A percentile compares a stretch with the other conserved stretches of the same genome.
These are phyloP conservation scores for Cicer pinnatifidum DNA, from an alignment of 306 rosid genomes.

Conservation along the genomic window DNA sequence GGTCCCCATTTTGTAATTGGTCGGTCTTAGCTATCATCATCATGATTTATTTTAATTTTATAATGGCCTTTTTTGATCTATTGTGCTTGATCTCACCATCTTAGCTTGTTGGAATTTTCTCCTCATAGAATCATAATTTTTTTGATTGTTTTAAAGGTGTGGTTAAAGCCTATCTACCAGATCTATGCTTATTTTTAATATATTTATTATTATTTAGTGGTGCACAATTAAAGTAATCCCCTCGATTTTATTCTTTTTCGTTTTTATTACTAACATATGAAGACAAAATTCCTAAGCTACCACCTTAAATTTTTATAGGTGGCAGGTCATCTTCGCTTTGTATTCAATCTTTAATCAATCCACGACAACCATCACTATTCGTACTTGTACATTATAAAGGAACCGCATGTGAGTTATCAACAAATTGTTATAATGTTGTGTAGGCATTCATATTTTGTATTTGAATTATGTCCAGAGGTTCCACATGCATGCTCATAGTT, in stretches of 20 bases:
- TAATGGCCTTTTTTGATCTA: neutral
- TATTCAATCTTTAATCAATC: conserved; percentile 43
- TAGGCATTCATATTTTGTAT: conserved; percentile 17
- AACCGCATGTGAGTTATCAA: conserved; percentile 44
- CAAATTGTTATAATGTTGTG: neutral
- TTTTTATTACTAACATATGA: conserved; percentile 17
- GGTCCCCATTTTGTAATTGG: conserved; percentile 45
- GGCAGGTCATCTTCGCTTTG: conserved; percentile 48
- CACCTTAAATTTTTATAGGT: conserved; percentile 43
- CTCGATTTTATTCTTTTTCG: conserved; percentile 32
- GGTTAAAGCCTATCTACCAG: conserved; percentile 42
- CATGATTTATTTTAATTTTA: neutral
- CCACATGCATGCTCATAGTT: conserved; percentile 14
- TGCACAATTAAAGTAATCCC: conserved; percentile 46
- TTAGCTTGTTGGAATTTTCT: conserved; percentile 50
- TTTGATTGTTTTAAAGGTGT: conserved; percentile 32
- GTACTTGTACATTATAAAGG: conserved; percentile 44
- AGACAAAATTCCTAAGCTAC: conserved; percentile 43
- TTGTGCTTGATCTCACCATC: conserved; percentile 19
- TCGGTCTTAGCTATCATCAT: conserved; percentile 34
- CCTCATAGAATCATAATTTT: conserved; percentile 45
- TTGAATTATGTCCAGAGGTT: conserved; percentile 26
- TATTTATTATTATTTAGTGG: conserved; percentile 40
- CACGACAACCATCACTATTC: conserved; percentile 42
- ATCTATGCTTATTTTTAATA: conserved; percentile 37